Conservation (phyloP, 441 rosid genomes). For the Omphalea diandra region DNA sequence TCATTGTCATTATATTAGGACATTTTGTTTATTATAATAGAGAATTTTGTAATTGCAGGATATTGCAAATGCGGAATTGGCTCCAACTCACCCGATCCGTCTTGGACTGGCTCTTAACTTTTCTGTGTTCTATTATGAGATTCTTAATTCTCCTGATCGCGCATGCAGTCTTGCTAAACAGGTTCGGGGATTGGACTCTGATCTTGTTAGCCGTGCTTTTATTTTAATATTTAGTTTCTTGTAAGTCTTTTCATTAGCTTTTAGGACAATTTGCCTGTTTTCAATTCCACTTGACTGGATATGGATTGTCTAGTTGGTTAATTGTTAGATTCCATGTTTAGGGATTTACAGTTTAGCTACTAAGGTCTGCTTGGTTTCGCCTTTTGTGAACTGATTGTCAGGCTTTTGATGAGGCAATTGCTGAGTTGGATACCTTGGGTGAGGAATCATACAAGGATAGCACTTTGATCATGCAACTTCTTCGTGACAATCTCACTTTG, state of each 20-base stretch:
- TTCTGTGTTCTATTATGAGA: slow-evolving; percentile 97
- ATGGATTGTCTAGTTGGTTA: background rate
- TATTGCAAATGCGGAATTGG: slow-evolving; percentile 75
- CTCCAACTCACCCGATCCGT: slow-evolving; percentile 94
- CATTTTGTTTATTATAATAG: no score
- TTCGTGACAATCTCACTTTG: slow-evolving; percentile 87
- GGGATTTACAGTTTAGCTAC: background rate
- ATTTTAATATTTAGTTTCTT: no score
- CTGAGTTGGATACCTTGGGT: slow-evolving; percentile 86
- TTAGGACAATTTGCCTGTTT: no score
- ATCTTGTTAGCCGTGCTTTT: no score
- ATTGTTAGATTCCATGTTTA: background rate
- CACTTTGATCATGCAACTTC: slow-evolving; percentile 95
- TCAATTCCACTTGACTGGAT: background rate
- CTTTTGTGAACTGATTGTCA: slow-evolving; percentile 15
- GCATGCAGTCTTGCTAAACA: slow-evolving; percentile 91
- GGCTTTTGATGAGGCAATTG: slow-evolving; percentile 96
- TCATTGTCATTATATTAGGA: no score
- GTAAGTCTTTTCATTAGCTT: no score
- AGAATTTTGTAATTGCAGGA: no score
- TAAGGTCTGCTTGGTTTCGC: background rate
- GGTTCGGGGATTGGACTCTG: slow-evolving; percentile 33
- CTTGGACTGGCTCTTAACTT: slow-evolving; percentile 92
- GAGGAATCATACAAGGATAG: slow-evolving; percentile 98
- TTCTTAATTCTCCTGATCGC: slow-evolving; percentile 92